Conservation (phyloP, 2,329 filamentous ascomycete genomes). For the Fusarium brevicatenulatum region DNA sequence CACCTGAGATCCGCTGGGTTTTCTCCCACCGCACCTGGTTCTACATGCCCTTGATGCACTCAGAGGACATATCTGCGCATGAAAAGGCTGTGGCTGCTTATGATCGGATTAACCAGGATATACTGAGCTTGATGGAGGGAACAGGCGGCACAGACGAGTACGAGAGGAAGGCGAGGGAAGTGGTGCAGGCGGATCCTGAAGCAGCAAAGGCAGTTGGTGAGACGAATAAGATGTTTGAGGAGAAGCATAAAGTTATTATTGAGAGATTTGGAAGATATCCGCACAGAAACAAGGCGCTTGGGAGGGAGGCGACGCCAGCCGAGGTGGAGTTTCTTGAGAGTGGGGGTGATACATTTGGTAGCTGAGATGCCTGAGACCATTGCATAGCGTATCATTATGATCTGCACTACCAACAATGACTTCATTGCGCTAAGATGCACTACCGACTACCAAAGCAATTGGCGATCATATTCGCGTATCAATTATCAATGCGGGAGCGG, state of each 20-base stretch:
- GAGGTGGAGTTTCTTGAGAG: conserved; percentile 62
- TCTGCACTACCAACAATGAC: background rate
- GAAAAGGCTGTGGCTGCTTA: conserved; percentile 49
- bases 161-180: conserved; percentile 42
- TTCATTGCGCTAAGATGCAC: background rate
- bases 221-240: conserved; percentile 49
- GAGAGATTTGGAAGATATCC: conserved; percentile 67
- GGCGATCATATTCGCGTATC: background rate
- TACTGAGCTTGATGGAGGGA: conserved; percentile 46
- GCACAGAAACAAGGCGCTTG: conserved; percentile 64
- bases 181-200: conserved; percentile 42
- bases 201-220: conserved; percentile 41
- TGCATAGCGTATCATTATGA: background rate
- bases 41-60: conserved; percentile 69
- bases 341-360: conserved; percentile 54
- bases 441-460: background rate
- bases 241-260: conserved; percentile 61
- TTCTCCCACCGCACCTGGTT: conserved; percentile 64
- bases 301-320: conserved; percentile 58
- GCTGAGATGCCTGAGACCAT: background rate
- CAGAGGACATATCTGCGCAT: conserved; percentile 61
- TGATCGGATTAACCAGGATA: conserved; percentile 47
- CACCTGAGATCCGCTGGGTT: conserved; percentile 47
- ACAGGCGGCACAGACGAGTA: conserved; percentile 37
- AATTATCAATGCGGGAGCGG: background rate